Base-by-base conservation (phyloP, 768 basidiomycete species). In the Lyophyllum atratum region DNA sequence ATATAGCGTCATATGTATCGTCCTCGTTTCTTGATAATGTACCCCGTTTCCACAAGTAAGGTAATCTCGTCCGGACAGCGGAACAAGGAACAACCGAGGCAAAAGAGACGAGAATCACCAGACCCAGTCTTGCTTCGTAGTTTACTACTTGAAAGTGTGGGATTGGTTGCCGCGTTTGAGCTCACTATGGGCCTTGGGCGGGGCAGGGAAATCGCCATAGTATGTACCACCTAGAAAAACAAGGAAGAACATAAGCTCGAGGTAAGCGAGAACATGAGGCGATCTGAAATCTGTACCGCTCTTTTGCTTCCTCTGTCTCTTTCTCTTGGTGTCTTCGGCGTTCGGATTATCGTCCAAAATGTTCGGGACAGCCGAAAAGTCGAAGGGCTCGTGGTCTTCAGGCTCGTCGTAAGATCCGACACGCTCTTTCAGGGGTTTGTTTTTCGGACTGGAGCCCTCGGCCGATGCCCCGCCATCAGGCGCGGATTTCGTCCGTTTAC, bases 111-210 rank as follows among this genome's bases (percentile, higher is more conserved):
- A 5, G 7, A 24, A 37, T 21, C 25, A 51, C 4, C 29, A 53
- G 42, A 56, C 56, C 61, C 42, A 43, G 34, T 5, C n/a, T 17
- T 12, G 14, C 42, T 44, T 24, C 24, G 34, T 37, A 31, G 11
- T 51, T 33, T 63, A 62, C 65, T 79, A 79, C 74, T 79, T 85
- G 76, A 89, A 90, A 19, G 87, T 87, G 73, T 78, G 74, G 37
- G 88, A 86, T 72, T 83, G 82, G 68, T 90, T 90, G 45, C 89
- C 89, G 57, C 82, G 80, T 70, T 81, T 87, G 50, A 87, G 64
- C 59, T 89, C 85, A 59, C 83, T 83, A 55, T 84, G 75, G 29
- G 85, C 85, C 65, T 80, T 83, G 0, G 87, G 89, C 21, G 86
- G 83, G 21, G 82, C 82, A 56, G 81, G 84, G 75, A 90, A 87